Conservation (phyloP, 2,329 filamentous ascomycete genomes). For the Gnomoniopsis sp. region DNA sequence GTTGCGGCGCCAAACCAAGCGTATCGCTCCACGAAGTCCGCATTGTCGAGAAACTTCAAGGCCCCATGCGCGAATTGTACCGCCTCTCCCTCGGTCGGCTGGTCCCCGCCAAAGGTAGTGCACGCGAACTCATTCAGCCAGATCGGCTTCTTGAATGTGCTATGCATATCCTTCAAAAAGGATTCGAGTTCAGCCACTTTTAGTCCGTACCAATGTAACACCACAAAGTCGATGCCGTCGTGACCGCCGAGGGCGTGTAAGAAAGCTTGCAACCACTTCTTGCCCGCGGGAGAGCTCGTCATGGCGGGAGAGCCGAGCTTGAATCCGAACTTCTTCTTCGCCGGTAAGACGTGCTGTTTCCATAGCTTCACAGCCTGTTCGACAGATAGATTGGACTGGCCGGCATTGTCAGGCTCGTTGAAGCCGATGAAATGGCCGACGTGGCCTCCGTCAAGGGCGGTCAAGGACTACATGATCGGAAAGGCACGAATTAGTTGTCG, state of each 20-base stretch:
- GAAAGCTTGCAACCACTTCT: constrained; percentile 9
- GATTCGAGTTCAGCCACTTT: constrained; percentile 4
- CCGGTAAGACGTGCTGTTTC: constrained; percentile 13
- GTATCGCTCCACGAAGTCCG: constrained; percentile 10
- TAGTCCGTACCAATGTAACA: constrained; percentile 10
- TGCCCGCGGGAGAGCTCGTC: constrained; percentile 7
- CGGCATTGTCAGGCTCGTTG: constrained; percentile 10
- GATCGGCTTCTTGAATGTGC: constrained; percentile 8
- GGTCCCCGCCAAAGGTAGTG: constrained; percentile 5
- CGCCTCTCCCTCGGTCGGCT: constrained; percentile 1
- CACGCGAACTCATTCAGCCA: constrained; percentile 15
- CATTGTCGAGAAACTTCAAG: constrained; percentile 5
- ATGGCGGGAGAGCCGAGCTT: constrained; percentile 9
- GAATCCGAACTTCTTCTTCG: constrained; percentile 11
- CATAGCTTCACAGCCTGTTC: constrained; percentile 5
- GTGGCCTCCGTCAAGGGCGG: not conserved
- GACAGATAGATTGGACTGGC: constrained; percentile 6
- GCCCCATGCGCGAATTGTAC: constrained; percentile 9
- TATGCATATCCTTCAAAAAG: constrained; percentile 9
- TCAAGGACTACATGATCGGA: not conserved
- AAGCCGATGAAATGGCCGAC: constrained; percentile 12
- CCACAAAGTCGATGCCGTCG: constrained; percentile 9
- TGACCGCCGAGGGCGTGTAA: constrained; percentile 1
- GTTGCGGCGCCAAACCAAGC: constrained; percentile 10
- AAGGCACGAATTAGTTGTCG: not conserved